Evolutionary conservation across 139 green algal genomes (phyloP).

Genomic region (Picochlorum sp.): DNA sequence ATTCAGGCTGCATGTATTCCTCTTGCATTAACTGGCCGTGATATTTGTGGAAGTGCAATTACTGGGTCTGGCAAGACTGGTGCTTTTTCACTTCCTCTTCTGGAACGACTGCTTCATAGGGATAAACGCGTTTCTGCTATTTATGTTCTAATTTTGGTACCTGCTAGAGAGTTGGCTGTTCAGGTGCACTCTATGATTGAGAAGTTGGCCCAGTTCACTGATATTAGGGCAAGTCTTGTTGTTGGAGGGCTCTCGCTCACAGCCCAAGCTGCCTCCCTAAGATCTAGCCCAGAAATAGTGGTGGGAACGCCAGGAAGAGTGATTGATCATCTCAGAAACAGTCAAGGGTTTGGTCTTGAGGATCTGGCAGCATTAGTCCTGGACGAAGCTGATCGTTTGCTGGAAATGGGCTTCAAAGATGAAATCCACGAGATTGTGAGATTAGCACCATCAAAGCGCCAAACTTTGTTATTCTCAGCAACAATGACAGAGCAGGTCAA

Average conservation of each 20-base stretch:
- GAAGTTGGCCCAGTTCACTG: constrained; percentile 88
- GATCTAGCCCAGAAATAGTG: constrained; percentile 71
- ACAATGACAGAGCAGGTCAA: constrained; percentile 64
- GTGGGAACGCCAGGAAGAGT: constrained; percentile 82
- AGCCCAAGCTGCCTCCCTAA: constrained; percentile 70
- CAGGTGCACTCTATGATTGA: constrained; percentile 91
- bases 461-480: constrained; percentile 91
- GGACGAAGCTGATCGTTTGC: constrained; percentile 88
- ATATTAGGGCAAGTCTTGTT: constrained; percentile 76
- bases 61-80: constrained; percentile 96
- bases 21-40: constrained; percentile 77
- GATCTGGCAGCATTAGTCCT: constrained; percentile 79
- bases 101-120: constrained; percentile 89
- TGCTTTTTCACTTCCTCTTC: constrained; percentile 82
- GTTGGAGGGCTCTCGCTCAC: constrained; percentile 84
- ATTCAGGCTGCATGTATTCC: constrained; percentile 96
- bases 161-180: constrained; percentile 87
- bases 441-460: constrained; percentile 67
- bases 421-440: constrained; percentile 74
- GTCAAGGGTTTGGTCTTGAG: constrained; percentile 75
- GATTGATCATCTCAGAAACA: constrained; percentile 95
- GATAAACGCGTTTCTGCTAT: constrained; percentile 47
- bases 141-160: constrained; percentile 73
- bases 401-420: constrained; percentile 82
- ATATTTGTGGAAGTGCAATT: constrained; percentile 91